Percentiles rank a stretch among this genome's conserved stretches.
These are phyloP conservation scores for Pseudohalonectria lignicola DNA, from an alignment of 2,329 filamentous ascomycete genomes.

Conservation along the genomic window DNA sequence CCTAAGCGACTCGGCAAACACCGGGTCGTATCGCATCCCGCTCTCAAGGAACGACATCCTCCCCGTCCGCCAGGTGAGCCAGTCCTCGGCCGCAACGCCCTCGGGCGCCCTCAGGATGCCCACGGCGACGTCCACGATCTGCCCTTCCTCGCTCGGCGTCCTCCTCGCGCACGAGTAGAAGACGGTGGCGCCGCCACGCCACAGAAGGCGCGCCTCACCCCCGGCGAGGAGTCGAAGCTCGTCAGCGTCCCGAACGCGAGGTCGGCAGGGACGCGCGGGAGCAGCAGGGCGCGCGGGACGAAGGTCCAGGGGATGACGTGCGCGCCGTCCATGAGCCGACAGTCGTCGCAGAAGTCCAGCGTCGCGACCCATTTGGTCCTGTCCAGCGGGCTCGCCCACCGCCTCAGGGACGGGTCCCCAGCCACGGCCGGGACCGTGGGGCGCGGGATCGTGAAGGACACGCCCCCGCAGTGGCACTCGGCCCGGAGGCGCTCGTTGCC, in stretches of 20 bases:
- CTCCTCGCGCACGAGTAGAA: constrained; percentile 18
- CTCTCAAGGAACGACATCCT: constrained; percentile 19
- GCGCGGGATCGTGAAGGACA: constrained; percentile 31
- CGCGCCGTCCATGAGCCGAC: constrained; percentile 28
- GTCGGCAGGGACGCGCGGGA: constrained; percentile 23
- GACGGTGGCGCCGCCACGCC: constrained; percentile 30
- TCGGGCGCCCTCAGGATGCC: constrained; percentile 32
- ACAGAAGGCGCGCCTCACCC: constrained; percentile 31
- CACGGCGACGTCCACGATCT: constrained; percentile 28
- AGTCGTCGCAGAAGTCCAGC: constrained; percentile 31
- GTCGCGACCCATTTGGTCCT: constrained; percentile 28
- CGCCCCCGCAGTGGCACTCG: constrained; percentile 33
- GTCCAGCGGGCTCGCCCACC: constrained; percentile 24
- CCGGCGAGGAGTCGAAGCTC: constrained; percentile 26
- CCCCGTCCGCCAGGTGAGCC: constrained; percentile 33
- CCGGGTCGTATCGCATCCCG: constrained; percentile 23
- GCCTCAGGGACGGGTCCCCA: constrained; percentile 16
- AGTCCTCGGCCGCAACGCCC: constrained; percentile 29
- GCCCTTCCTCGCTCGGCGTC: constrained; percentile 16
- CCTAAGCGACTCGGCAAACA: constrained; percentile 21
- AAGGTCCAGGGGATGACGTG: constrained; percentile 31
- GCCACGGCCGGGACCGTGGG: constrained; percentile 18
- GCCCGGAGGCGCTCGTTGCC: constrained; percentile 28
- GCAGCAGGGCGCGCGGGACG: constrained; percentile 22
- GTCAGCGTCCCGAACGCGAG: constrained; percentile 31